A percentile compares a stretch with the other conserved stretches of the same genome.
Evolutionary conservation across 2,329 filamentous ascomycete genomes (phyloP).

Genomic region (Trichophyton verrucosum): DNA sequence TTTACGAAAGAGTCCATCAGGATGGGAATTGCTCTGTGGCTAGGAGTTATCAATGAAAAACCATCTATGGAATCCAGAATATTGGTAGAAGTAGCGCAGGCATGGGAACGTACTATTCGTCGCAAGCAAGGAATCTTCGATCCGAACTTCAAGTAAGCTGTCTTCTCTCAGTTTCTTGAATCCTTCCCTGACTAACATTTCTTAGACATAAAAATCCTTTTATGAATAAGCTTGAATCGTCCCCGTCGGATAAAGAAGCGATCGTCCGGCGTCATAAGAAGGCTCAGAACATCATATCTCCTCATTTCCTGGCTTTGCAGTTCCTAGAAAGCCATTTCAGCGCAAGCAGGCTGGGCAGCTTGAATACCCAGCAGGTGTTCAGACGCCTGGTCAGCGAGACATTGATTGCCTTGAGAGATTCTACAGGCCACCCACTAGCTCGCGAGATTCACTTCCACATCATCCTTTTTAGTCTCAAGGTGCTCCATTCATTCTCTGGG

Average conservation of each 20-base stretch:
- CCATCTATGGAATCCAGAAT: slow-evolving; percentile 76
- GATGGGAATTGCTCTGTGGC: slow-evolving; percentile 87
- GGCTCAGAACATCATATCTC: slow-evolving; percentile 71
- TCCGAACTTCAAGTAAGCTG: slow-evolving; percentile 47
- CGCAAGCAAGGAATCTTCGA: slow-evolving; percentile 73
- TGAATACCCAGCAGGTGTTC: slow-evolving; percentile 71
- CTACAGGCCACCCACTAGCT: slow-evolving; percentile 69
- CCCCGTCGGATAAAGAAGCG: slow-evolving; percentile 69
- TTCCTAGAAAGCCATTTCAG: slow-evolving; percentile 94
- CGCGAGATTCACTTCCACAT: slow-evolving; percentile 87
- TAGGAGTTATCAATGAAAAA: slow-evolving; percentile 94
- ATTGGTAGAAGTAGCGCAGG: slow-evolving; percentile 71
- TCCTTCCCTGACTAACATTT: background rate
- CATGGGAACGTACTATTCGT: slow-evolving; percentile 78
- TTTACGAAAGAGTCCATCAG: slow-evolving; percentile 95
- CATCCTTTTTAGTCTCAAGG: slow-evolving; percentile 65
- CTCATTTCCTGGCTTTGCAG: slow-evolving; percentile 72
- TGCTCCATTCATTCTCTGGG: slow-evolving; percentile 58
- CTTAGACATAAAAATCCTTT: slow-evolving; percentile 66
- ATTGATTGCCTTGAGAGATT: slow-evolving; percentile 57
- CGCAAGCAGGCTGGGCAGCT: slow-evolving; percentile 72
- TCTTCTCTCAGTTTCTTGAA: background rate
- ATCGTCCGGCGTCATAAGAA: slow-evolving; percentile 64
- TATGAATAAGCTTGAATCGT: slow-evolving; percentile 80
- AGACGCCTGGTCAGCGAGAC: slow-evolving; percentile 68